Evolutionary conservation across 2,329 filamentous ascomycete species (phyloP), one percentile per base, ranked within the genome.

Genomic region (Malbranchea zuffiana): DNA sequence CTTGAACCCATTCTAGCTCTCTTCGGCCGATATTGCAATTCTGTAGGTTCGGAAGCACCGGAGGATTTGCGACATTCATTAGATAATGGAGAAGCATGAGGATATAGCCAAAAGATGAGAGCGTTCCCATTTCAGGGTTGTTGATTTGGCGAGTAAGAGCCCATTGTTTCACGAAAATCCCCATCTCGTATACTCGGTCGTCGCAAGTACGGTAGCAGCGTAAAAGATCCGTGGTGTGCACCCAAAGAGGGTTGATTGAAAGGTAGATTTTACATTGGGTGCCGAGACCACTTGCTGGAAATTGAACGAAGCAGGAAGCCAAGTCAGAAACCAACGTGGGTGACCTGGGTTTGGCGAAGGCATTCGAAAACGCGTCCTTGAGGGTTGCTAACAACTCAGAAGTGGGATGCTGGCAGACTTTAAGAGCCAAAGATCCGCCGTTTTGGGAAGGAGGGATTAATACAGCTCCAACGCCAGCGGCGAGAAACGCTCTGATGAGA

Each of bases 211-310:
- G 80, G 60, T 95, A 95, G 56, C 83, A 88, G 25, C 82, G 76
- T 19, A 95, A 71, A 25, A 95, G 73, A 21, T 75, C 64, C 0
- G 86, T 92, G 56, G 94, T 94, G 46, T 90, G 80, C 3, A 93
- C 67, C 1, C 80, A 85, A 3, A 94, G 72, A 29, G 82, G 76
- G 4, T 35, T 6, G 12, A 86, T 86, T 1, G 81, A 81, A 54
- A 94, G 94, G 57, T 93, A 93, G 66, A 95, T 84, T 53, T 94
- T 85, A n/a, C n/a, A n/a, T n/a, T n/a, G n/a, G n/a, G n/a, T n/a
- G n/a, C n/a, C n/a, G n/a, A n/a, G n/a, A n/a, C n/a, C n/a, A n/a
- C n/a, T n/a, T n/a, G n/a, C n/a, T n/a, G n/a, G n/a, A n/a, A n/a
- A n/a, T n/a, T n/a, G n/a, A n/a, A n/a, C n/a, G n/a, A n/a, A n/a